A percentile compares a stretch with the other conserved stretches of the same genome.
Conservation (phyloP, 116 monocot genomes). For the Posidonia oceanica region DNA sequence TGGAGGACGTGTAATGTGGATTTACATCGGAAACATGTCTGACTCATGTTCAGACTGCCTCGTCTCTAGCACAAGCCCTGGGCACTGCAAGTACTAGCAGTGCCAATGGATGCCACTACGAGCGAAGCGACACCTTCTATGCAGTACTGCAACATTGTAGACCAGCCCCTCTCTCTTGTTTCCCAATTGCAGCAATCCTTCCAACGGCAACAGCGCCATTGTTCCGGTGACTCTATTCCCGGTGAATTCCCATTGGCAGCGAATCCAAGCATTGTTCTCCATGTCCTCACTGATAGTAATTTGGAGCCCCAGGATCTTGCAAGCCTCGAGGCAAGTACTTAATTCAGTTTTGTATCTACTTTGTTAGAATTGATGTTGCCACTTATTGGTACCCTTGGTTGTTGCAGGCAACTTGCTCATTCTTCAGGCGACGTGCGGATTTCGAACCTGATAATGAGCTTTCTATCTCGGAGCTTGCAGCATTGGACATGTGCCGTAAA, state of each 20-base stretch:
- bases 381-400: constrained; percentile 19
- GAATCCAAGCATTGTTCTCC: constrained; percentile 74
- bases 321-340: constrained; percentile 71
- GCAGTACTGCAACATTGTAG: constrained; percentile 52
- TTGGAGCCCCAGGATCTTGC: constrained; percentile 85
- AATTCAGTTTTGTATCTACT: neutral
- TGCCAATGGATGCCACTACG: constrained; percentile 60
- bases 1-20: neutral
- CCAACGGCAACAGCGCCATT: constrained; percentile 52
- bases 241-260: constrained; percentile 90
- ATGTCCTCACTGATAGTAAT: constrained; percentile 73
- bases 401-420: constrained; percentile 78
- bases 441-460: constrained; percentile 54
- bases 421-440: constrained; percentile 79
- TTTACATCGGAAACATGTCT: constrained; percentile 3
- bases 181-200: constrained; percentile 43
- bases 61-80: constrained; percentile 4
- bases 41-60: constrained; percentile 1
- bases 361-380: constrained; percentile 25
- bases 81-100: constrained; percentile 34
- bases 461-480: constrained; percentile 81
- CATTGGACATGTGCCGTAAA: constrained; percentile 78
- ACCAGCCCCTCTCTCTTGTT: constrained; percentile 46
- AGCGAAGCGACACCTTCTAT: constrained; percentile 45
- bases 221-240: constrained; percentile 51